Conservation (phyloP, 805 yeast genomes). For the Pichia membranifaciens region DNA sequence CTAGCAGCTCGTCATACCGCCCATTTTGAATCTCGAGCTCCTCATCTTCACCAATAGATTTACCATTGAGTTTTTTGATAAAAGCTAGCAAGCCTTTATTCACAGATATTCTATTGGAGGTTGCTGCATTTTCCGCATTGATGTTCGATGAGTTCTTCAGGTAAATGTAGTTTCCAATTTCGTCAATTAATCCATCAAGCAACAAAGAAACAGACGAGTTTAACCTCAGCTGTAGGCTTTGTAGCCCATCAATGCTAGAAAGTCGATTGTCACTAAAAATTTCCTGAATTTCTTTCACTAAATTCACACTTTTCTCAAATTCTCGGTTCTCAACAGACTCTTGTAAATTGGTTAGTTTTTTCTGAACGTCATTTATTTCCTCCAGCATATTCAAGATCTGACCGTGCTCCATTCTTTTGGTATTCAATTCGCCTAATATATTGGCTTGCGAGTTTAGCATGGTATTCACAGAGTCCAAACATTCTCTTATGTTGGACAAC, state of each 20-base stretch:
- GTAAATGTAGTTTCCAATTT: slow-evolving; percentile 52
- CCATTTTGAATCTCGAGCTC: slow-evolving; percentile 15
- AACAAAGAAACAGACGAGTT: slow-evolving; percentile 53
- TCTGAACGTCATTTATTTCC: slow-evolving; percentile 54
- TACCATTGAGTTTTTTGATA: slow-evolving; percentile 6
- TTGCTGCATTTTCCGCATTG: background rate
- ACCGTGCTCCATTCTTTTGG: slow-evolving; percentile 53
- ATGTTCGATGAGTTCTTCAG: slow-evolving; percentile 14
- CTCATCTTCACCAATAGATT: slow-evolving; percentile 6
- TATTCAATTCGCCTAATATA: slow-evolving; percentile 57
- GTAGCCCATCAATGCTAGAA: slow-evolving; percentile 54
- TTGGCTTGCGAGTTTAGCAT: slow-evolving; percentile 44
- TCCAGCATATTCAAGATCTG: slow-evolving; percentile 68
- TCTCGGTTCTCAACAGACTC: slow-evolving; percentile 60
- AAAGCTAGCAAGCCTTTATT: slow-evolving; percentile 13
- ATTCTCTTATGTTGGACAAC: slow-evolving; percentile 19
- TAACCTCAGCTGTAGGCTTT: slow-evolving; percentile 44
- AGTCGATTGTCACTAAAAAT: slow-evolving; percentile 46
- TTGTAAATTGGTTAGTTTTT: slow-evolving; percentile 60
- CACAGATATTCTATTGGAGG: slow-evolving; percentile 4
- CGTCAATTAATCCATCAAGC: slow-evolving; percentile 71
- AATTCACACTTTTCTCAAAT: slow-evolving; percentile 44
- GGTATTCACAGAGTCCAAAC: slow-evolving; percentile 18
- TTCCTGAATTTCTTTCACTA: slow-evolving; percentile 33
- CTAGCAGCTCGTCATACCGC: slow-evolving; percentile 19